Base-by-base conservation (phyloP, 352 stramenopile genomes). In the Phytophthora multivora region DNA sequence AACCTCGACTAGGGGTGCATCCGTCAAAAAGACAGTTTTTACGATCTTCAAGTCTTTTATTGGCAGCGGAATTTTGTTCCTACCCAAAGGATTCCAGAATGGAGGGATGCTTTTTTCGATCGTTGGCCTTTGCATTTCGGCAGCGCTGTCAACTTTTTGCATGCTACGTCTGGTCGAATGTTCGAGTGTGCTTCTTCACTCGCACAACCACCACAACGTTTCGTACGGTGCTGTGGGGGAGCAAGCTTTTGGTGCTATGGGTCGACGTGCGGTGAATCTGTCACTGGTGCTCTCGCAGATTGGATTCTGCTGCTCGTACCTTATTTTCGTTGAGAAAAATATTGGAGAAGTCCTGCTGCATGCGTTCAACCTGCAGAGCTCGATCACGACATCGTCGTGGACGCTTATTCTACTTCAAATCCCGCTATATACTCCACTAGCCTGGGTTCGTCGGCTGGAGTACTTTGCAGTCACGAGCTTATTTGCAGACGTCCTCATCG, bases 271-370 rank as follows among this genome's bases (percentile, higher is more conserved):
- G 7, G 79, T 89, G 26, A 85, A 88, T 48, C 47, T 86, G 25
- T 89, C 79, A 54, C 69, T 89, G 51, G 70, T 89, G 30, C 75
- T 89, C 48, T 87, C 79, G 21, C 79, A 89, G 46, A 64, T 83
- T 26, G 79, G 79, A 9, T 89, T 89, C 52, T 89, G 79, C 70
- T 89, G 79, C 63, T 87, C 77, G 46, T 89, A 89, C 23, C 70
- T 87, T 25, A 87, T 89, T 56, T 89, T 89, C 50, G 79, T 89
- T 42, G 75, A 85, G 52, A 71, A 82, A 73, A 89, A 89, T 43
- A 74, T 89, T 46, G 72, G 70, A 26, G 66, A 85, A 55, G 71
- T 87, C 9, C 58, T 89, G 33, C 51, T 72, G 25, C 74, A 83
- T 39, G 54, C 75, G n/a, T 85, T 86, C 36, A 66, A 71, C 35